phyloP scores from a whole-genome alignment of 257 asterid species.

The Agastache rugosa region DNA sequence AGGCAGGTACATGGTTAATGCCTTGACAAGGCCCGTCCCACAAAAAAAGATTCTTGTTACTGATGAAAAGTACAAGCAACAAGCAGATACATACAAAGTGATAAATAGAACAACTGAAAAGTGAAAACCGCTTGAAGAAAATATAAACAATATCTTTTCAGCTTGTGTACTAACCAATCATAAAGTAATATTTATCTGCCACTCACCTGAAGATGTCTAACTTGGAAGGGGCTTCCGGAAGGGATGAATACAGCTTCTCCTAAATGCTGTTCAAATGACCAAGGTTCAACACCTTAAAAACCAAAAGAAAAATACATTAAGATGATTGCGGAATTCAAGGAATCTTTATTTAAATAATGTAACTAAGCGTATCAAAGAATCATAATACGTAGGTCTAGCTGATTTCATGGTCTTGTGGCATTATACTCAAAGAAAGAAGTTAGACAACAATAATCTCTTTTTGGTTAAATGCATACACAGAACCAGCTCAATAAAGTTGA shows the following conservation, averaged over 20 bases:
- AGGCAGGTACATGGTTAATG: background rate
- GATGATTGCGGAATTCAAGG: background rate
- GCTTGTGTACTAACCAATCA: constrained; percentile 7
- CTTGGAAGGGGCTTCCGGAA: constrained; percentile 97
- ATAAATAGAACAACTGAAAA: background rate
- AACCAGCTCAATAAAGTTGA: constrained; percentile 16
- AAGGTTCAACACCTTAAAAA: constrained; percentile 83
- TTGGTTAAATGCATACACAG: background rate
- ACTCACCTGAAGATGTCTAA: constrained; percentile 86
- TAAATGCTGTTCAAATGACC: constrained; percentile 88
- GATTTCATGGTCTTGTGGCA: constrained; percentile 5
- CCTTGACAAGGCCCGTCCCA: background rate
- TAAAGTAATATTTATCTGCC: constrained; percentile 15
- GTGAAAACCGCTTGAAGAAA: background rate
- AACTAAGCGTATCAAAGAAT: constrained; percentile 7
- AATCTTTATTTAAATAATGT: constrained; percentile 14
- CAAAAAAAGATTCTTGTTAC: background rate
- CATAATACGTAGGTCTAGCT: constrained; percentile 5
- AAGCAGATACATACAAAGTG: background rate
- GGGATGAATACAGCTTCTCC: constrained; percentile 94
- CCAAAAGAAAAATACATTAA: background rate
- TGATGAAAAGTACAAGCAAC: background rate
- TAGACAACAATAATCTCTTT: background rate
- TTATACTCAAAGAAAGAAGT: background rate
- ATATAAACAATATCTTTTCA: background rate